phyloP scores from a whole-genome alignment of 2,329 filamentous ascomycete species.

The Hypoxylon sp. region DNA sequence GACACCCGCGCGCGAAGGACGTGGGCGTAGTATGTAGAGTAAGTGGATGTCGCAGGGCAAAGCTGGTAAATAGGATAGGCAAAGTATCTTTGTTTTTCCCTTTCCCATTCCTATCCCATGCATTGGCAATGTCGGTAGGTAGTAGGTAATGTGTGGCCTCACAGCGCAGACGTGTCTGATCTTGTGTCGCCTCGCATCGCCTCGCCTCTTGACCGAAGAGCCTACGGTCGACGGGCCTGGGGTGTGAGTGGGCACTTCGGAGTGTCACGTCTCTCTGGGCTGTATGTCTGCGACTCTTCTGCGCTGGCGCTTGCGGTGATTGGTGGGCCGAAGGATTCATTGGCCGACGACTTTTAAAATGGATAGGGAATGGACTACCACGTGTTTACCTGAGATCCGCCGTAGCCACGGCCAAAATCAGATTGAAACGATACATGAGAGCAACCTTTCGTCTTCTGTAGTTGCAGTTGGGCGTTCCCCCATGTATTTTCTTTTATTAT shows the following conservation, averaged over 20 bases:
- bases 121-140: slow-evolving; percentile 41
- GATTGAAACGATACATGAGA: slow-evolving; percentile 45
- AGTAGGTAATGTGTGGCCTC: slow-evolving; percentile 42
- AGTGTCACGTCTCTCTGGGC: slow-evolving; percentile 45
- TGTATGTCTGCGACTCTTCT: slow-evolving; percentile 44
- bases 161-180: slow-evolving; percentile 46
- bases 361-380: slow-evolving; percentile 45
- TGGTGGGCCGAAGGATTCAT: slow-evolving; percentile 38
- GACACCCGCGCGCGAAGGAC: slow-evolving; percentile 22
- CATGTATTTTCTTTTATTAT: slow-evolving; percentile 31
- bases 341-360: slow-evolving; percentile 36
- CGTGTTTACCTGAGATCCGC: slow-evolving; percentile 50
- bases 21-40: slow-evolving; percentile 16
- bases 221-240: slow-evolving; percentile 43
- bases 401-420: slow-evolving; percentile 47
- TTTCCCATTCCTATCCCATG: slow-evolving; percentile 27
- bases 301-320: slow-evolving; percentile 44
- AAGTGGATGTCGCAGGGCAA: slow-evolving; percentile 19
- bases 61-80: slow-evolving; percentile 16
- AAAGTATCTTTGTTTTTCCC: slow-evolving; percentile 11
- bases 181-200: slow-evolving; percentile 46
- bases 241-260: slow-evolving; percentile 42
- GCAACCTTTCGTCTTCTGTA: slow-evolving; percentile 24
- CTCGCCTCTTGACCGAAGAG: slow-evolving; percentile 47
- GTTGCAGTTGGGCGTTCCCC: slow-evolving; percentile 39